These are phyloP conservation scores for Cladobotryum mycophilum DNA, from an alignment of 2,329 filamentous ascomycete species.

Conservation along the genomic window DNA sequence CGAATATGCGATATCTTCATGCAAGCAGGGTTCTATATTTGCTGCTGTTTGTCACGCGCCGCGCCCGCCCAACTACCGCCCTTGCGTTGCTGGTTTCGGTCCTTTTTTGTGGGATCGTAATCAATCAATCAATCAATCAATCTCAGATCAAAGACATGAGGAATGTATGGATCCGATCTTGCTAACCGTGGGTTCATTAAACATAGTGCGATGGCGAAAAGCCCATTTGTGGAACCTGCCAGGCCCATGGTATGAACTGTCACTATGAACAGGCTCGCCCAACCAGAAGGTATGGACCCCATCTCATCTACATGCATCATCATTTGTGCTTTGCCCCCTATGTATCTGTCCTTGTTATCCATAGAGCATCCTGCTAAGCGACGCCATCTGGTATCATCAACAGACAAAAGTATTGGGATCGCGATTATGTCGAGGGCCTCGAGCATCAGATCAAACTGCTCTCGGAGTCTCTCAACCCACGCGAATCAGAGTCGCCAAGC, in stretches of 20 bases:
- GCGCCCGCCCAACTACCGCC: no score
- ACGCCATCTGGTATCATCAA: neutral
- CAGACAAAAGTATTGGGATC: constrained; percentile 11
- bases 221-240: constrained; percentile 7
- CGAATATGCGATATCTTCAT: no score
- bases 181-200: no score
- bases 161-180: no score
- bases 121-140: no score
- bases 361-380: neutral
- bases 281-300: neutral
- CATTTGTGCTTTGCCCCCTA: neutral
- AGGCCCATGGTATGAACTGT: constrained; percentile 4
- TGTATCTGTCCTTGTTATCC: neutral
- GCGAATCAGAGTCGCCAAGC: neutral
- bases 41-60: no score
- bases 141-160: no score
- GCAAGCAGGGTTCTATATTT: no score
- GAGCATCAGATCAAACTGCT: constrained; percentile 8
- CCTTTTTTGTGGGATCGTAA: no score
- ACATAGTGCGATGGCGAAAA: constrained; percentile 8
- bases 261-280: constrained; percentile 6
- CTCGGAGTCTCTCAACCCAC: constrained; percentile 5
- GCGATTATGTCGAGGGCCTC: constrained; percentile 8
- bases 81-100: no score
- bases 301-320: neutral